Evolutionary conservation across 345 rosid genomes (phyloP).

Genomic region (Populus alba): DNA sequence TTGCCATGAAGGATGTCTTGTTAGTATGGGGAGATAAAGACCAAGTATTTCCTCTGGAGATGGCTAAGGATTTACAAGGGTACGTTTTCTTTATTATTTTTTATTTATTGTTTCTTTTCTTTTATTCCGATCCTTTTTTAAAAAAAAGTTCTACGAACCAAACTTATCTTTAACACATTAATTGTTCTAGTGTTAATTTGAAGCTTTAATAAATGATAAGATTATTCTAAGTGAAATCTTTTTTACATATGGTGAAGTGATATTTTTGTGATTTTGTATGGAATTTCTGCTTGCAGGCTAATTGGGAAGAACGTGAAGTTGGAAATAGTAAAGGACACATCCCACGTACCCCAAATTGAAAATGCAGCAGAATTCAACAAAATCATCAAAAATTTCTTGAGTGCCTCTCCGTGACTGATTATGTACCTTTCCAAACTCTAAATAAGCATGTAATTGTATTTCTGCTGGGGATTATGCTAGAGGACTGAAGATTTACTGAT

Average conservation of each 20-base stretch:
- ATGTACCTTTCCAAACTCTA: background rate
- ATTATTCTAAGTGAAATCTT: background rate
- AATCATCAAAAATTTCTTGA: slow-evolving; percentile 47
- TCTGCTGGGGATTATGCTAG: no score
- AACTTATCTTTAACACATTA: background rate
- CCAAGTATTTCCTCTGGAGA: slow-evolving; percentile 70
- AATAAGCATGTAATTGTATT: background rate
- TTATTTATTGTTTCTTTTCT: background rate
- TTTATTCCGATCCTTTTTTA: background rate
- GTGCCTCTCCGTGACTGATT: slow-evolving; percentile 26
- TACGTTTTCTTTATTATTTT: slow-evolving; percentile 21
- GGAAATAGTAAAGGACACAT: slow-evolving; percentile 56
- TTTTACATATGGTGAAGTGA: no score
- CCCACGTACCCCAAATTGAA: slow-evolving; percentile 83
- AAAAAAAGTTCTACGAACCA: background rate
- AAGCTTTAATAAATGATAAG: no score
- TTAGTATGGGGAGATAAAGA: slow-evolving; percentile 84
- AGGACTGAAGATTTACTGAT: no score
- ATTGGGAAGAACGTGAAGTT: slow-evolving; percentile 63
- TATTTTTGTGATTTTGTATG: no score
- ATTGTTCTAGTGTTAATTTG: no score
- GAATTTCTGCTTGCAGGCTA: slow-evolving; percentile 40
- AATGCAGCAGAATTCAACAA: slow-evolving; percentile 50
- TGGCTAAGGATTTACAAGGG: slow-evolving; percentile 76
- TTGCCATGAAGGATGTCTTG: slow-evolving; percentile 50